Percentiles rank a stretch among this genome's conserved stretches.
phyloP scores from a whole-genome alignment of 495 filamentous ascomycete species.

The Hypoxylon trugodes region DNA sequence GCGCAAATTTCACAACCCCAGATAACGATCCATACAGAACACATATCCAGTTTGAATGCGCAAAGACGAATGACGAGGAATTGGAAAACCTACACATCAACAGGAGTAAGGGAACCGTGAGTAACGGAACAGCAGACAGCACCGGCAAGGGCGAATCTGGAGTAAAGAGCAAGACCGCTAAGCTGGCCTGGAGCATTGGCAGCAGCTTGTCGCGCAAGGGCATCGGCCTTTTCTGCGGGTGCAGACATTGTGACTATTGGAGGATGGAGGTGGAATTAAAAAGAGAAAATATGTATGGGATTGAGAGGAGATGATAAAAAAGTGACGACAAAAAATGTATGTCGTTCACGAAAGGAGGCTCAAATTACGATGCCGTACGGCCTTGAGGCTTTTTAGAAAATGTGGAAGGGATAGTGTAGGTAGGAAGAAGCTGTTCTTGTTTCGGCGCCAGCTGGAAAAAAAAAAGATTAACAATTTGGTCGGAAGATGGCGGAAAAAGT shows the following conservation, averaged over 20 bases:
- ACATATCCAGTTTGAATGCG: background rate
- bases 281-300: constrained; percentile 39
- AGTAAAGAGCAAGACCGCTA: constrained; percentile 69
- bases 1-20: background rate
- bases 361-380: constrained; percentile 19
- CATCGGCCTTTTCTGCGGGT: constrained; percentile 49
- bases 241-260: constrained; percentile 39
- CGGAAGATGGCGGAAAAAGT: constrained; percentile 33
- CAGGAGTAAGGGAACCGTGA: constrained; percentile 89
- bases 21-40: background rate
- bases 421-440: constrained; percentile 25
- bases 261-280: constrained; percentile 20
- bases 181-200: constrained; percentile 45
- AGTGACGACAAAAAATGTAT: constrained; percentile 35
- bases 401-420: constrained; percentile 8
- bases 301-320: constrained; percentile 45
- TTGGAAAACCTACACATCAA: constrained; percentile 85
- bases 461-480: constrained; percentile 24
- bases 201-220: constrained; percentile 43
- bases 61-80: background rate
- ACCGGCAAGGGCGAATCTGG: constrained; percentile 90
- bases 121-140: constrained; percentile 95
- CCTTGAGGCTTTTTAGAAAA: constrained; percentile 40
- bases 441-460: constrained; percentile 43
- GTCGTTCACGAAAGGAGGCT: constrained; percentile 28